These are phyloP conservation scores for Haberlea rhodopensis DNA, from an alignment of 257 asterid genomes.

Conservation along the genomic window DNA sequence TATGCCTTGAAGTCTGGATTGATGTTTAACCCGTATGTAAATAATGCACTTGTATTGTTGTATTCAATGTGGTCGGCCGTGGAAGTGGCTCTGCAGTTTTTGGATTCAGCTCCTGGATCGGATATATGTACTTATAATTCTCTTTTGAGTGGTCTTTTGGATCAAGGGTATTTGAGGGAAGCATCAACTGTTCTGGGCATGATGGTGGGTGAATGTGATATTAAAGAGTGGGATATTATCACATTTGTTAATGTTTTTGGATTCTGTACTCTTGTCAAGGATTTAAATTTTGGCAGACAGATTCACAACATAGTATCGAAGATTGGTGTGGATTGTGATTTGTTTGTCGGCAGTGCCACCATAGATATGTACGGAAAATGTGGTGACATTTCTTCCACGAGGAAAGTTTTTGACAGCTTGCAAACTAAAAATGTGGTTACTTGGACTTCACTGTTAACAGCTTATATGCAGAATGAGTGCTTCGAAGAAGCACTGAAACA, in stretches of 20 bases:
- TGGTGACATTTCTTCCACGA: constrained; percentile 46
- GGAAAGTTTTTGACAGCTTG: constrained; percentile 41
- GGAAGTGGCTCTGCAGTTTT: constrained; percentile 46
- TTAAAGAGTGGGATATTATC: constrained; percentile 53
- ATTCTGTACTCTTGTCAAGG: constrained; percentile 54
- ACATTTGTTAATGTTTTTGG: constrained; percentile 58
- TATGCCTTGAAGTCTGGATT: constrained; percentile 68
- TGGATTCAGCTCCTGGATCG: constrained; percentile 46
- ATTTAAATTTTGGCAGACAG: constrained; percentile 61
- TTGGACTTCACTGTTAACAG: constrained; percentile 71
- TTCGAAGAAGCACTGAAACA: constrained; percentile 73
- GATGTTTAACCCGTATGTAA: constrained; percentile 60
- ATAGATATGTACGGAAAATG: constrained; percentile 89
- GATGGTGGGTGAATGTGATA: constrained; percentile 44
- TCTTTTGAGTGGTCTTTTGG: constrained; percentile 53
- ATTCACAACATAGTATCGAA: constrained; percentile 52
- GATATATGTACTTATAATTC: constrained; percentile 64
- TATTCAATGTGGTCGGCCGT: constrained; percentile 47
- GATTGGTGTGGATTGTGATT: constrained; percentile 45
- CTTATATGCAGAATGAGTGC: constrained; percentile 66
- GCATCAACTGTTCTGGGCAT: constrained; percentile 48
- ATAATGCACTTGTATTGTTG: constrained; percentile 62
- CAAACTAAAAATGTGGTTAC: constrained; percentile 54
- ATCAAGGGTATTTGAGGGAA: constrained; percentile 37
- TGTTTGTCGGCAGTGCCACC: constrained; percentile 53